Conservation (phyloP, 345 rosid species). For the Pistacia atlantica region DNA sequence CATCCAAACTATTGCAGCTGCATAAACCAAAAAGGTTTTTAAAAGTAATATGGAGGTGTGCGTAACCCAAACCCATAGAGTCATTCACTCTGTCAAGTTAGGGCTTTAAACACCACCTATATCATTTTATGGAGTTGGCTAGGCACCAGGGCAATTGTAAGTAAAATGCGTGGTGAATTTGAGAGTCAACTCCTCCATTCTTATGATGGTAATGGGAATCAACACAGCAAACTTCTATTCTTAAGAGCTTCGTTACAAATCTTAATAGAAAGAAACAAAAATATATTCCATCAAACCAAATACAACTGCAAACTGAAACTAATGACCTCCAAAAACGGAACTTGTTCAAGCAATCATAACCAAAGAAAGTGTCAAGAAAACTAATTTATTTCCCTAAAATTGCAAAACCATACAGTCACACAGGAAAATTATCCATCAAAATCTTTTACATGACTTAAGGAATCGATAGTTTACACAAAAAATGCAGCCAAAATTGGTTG, state of each 20-base stretch:
- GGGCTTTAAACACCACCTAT: conserved; percentile 48
- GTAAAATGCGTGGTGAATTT: conserved; percentile 21
- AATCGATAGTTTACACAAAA: too few species aligned
- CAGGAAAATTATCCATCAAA: too few species aligned
- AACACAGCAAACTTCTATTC: neutral
- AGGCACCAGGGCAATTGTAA: conserved; percentile 21
- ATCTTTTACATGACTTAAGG: too few species aligned
- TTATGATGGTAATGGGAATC: too few species aligned
- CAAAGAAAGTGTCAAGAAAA: too few species aligned
- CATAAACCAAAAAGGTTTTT: too few species aligned
- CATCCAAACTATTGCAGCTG: too few species aligned
- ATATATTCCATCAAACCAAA: neutral
- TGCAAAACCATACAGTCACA: too few species aligned
- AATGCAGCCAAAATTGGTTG: too few species aligned
- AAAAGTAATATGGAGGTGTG: conserved; percentile 30
- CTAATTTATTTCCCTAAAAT: too few species aligned
- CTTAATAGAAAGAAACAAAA: neutral
- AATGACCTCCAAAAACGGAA: neutral
- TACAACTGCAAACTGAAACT: neutral
- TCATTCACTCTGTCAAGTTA: conserved; percentile 14
- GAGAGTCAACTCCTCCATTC: conserved; percentile 12
- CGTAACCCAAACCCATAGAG: conserved; percentile 35
- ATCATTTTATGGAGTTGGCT: conserved; percentile 23
- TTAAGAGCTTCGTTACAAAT: neutral
- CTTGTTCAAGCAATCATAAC: too few species aligned